Conservation (phyloP, 768 basidiomycete species). For the Phylloporus rhodoxanthus region DNA sequence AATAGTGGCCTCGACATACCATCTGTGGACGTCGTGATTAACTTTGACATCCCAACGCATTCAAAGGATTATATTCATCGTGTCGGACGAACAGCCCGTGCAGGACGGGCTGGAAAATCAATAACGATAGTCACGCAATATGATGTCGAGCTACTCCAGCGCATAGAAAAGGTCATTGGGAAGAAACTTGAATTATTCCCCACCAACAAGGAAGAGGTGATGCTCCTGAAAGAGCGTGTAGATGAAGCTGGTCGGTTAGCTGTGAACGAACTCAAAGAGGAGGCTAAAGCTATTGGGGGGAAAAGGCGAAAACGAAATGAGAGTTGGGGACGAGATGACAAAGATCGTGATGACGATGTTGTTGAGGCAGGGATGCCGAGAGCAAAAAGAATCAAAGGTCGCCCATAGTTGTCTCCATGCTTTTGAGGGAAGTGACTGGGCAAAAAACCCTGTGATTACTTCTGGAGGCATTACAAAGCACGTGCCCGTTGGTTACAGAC, state of each 20-base stretch:
- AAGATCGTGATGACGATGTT: conserved; percentile 88
- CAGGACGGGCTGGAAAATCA: conserved; percentile 93
- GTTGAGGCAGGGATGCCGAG: conserved; percentile 85
- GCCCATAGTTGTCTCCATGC: conserved; percentile 26
- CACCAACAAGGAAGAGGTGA: conserved; percentile 83
- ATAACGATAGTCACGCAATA: conserved; percentile 99
- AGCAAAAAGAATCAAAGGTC: conserved; percentile 50
- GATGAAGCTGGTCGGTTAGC: conserved; percentile 79
- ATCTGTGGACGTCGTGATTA: conserved; percentile 92
- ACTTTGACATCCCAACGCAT: conserved; percentile 95
- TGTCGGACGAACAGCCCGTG: conserved; percentile 95
- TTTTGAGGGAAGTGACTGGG: neutral
- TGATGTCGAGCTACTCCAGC: conserved; percentile 92
- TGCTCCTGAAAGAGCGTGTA: conserved; percentile 81
- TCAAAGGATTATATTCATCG: conserved; percentile 99
- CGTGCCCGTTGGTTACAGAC: conserved; percentile 64
- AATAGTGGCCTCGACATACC: conserved; percentile 90
- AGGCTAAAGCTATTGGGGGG: conserved; percentile 45
- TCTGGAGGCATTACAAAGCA: neutral
- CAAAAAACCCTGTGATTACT: neutral
- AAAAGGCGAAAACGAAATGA: conserved; percentile 46
- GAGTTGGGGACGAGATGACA: conserved; percentile 59
- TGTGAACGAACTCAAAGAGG: conserved; percentile 76
- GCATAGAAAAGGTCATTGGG: conserved; percentile 87
- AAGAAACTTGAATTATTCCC: conserved; percentile 91